These are phyloP conservation scores for Nicotiana tabacum DNA, from an alignment of 257 asterid genomes.

Conservation along the genomic window DNA sequence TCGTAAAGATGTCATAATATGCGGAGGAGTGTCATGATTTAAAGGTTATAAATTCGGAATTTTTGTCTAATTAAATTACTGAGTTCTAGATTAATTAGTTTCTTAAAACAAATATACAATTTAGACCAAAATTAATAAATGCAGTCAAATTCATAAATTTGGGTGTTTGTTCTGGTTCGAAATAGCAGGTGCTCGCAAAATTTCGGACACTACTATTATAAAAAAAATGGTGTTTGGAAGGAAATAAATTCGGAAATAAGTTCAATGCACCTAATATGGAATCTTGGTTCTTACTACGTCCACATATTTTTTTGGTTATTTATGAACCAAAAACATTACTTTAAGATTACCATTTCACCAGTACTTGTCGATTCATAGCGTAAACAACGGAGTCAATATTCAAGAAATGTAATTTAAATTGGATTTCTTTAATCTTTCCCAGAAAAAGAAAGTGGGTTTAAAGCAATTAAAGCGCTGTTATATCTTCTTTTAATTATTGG, in stretches of 20 bases:
- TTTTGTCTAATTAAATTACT: too few relatives aligned
- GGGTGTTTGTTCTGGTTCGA: too few relatives aligned
- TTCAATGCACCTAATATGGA: neutral
- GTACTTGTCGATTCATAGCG: conserved; percentile 9
- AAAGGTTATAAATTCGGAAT: too few relatives aligned
- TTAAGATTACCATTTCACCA: neutral
- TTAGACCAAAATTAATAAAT: too few relatives aligned
- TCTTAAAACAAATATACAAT: too few relatives aligned
- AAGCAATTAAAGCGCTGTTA: conserved; percentile 19
- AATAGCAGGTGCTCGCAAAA: too few relatives aligned
- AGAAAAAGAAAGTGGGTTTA: conserved; percentile 14
- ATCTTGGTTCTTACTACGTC: neutral
- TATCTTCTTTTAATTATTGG: conserved; percentile 19
- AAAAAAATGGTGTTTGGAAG: neutral
- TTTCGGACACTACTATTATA: too few relatives aligned
- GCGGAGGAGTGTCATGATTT: too few relatives aligned
- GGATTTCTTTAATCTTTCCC: conserved; percentile 22
- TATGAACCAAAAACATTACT: neutral
- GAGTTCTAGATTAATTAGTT: too few relatives aligned
- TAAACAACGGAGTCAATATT: conserved; percentile 19
- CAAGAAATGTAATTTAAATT: conserved; percentile 19
- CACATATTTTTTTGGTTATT: neutral
- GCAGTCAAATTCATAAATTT: too few relatives aligned
- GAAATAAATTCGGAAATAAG: neutral
- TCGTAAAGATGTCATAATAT: too few relatives aligned